Evolutionary conservation across 495 filamentous ascomycete species (phyloP), one percentile per base, ranked within the genome.

Genomic region (Bryoglossum gracile): DNA sequence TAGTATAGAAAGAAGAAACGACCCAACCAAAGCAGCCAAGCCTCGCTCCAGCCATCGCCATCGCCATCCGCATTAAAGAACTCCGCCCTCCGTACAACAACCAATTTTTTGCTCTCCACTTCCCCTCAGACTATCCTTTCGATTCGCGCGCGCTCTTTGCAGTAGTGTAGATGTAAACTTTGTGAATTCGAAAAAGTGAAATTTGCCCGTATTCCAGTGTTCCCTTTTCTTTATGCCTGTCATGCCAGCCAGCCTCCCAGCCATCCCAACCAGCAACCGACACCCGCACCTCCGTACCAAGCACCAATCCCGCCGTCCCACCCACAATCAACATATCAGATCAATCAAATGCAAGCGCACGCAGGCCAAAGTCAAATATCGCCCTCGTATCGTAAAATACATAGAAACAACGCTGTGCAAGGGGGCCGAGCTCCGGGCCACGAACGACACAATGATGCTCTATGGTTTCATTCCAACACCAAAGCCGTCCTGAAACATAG

Each of bases 141-240:
- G 13, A 19, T 37, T 52, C 32, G 11, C 24, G 40, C 13, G 26
- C 13, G 26, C n/a, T n/a, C n/a, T n/a, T n/a, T n/a, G n/a, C n/a
- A n/a, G n/a, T n/a, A n/a, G 28, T 53, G 43, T 36, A 44, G 39
- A 45, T 49, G 46, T 49, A 49, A 37, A 41, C 36, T 30, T 23
- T 38, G 28, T n/a, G 45, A n/a, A n/a, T n/a, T n/a, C n/a, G n/a
- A n/a, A n/a, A n/a, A n/a, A n/a, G 41, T 54, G 48, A 39, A 22
- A 30, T 52, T 34, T 59, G 48, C 50, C 56, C 53, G 28, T 48
- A n/a, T n/a, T n/a, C n/a, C n/a, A n/a, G n/a, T n/a, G n/a, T n/a
- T n/a, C n/a, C 47, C 48, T 55, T 62, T 64, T 63, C 60, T 50
- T 61, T 54, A 34, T 55, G 39, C n/a, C n/a, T n/a, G n/a, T n/a